Evolutionary conservation across 2,329 filamentous ascomycete species (phyloP), one percentile per base, ranked within the genome.

Genomic region (Fusarium sp.): DNA sequence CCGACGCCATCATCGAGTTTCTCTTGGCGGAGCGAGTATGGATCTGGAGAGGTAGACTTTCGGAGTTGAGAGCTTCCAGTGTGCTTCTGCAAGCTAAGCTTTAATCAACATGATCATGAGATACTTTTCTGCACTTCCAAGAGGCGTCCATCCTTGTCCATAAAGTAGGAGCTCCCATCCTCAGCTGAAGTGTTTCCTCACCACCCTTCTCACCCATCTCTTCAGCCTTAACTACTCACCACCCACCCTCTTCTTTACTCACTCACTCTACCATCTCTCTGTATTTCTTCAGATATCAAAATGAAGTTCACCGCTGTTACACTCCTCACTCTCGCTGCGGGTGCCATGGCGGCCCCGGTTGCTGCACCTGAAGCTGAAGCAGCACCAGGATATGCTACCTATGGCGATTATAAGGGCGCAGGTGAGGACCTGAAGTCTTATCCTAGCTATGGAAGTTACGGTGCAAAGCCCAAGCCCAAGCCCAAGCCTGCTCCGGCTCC

Each of bases 281-380:
- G 16, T 50, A 28, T 10, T 18, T 35, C 14, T 26, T 45, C 26
- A 54, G 50, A 45, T 14, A 61, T 26, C 39, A 79, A 61, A 11
- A 82, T 82, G 81, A 82, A 80, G 76, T 59, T 81, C 39, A 68
- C 76, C 38, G 39, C 72, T 55, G 47, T 77, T 48, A 61, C 76
- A 47, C 54, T 81, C 35, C 59, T 80, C 56, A 70, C 77, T 48
- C 68, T 74, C 54, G 60, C 75, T 38, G 68, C 74, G 22, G 79
- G 75, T 33, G 65, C 67, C 41, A 41, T 80, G 15, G 75, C 77
- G 8, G 75, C 76, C 24, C 78, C 79, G 20, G 74, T 41, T 38
- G 50, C 70, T 16, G 63, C 30, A 9, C 60, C 63, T 1, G 68
- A 73, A 28, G 62, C 70, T 36, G 69, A 73, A 13, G 62, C 70